Base-by-base conservation (phyloP, 2,329 filamentous ascomycete species). In the Microcera coccophila region DNA sequence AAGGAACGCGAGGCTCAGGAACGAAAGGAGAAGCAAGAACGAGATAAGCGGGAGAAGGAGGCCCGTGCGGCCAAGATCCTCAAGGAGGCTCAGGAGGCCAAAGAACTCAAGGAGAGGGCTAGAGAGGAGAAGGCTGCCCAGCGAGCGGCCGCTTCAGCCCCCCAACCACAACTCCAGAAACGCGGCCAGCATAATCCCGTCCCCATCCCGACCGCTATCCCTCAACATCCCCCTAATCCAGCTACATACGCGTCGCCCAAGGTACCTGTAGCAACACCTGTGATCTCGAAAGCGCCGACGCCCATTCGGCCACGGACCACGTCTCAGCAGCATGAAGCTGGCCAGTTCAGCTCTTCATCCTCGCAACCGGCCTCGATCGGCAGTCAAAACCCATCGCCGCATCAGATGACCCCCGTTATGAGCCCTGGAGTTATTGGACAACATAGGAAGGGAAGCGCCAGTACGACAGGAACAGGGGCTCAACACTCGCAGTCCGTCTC, bases 241-340 rank as follows among this genome's bases (percentile, higher is more conserved):
- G 71, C 78, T 22, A 75, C 70, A 45, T 76, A 84, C 50, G 80
- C 82, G 36, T 96, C 91, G 14, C 91, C 91, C 7, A 87, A 89
- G 61, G 78, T 91, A 38, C 72, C 84, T 20, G 75, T 88, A 47
- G 85, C 87, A 9, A 93, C 87, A 24, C 91, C 93, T 7, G 84
- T 82, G 19, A 69, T 95, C 36, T 83, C 90, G 11, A 95, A 95
- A 63, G 83, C 84, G 16, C 82, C 89, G 4, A 90, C 87, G 11
- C 87, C 90, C 8, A 84, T 82, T 51, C 85, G 86, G 49, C 78
- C 82, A 28, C 82, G 88, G 42, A 87, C 90, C 47, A 69, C 80
- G 36, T 93, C 89, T 8, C 88, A 94, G 50, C 89, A 94, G 50
- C 87, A 93, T 62, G 84, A 83, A 19, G 81, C 81, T 9, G 80